These are phyloP conservation scores for Boletus vinaceobasis DNA, from an alignment of 768 basidiomycete species.

Conservation along the genomic window DNA sequence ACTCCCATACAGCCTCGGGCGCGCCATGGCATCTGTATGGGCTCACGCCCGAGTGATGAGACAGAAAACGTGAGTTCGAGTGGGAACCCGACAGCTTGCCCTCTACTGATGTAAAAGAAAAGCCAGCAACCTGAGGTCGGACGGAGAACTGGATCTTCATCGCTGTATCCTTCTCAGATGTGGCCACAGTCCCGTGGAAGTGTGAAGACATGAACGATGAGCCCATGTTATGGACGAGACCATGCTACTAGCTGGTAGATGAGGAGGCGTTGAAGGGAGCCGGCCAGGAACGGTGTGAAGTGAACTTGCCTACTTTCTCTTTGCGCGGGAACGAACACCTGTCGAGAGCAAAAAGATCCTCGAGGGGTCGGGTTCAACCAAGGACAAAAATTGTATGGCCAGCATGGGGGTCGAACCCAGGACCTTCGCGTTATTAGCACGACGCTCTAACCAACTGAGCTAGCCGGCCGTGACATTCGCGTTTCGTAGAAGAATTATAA, in stretches of 20 bases:
- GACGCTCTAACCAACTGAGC: constrained; percentile 94
- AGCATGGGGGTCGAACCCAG: constrained; percentile 21
- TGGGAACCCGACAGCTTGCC: background rate
- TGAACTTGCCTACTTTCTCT: background rate
- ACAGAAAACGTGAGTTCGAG: background rate
- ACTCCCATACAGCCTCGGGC: too few relatives aligned
- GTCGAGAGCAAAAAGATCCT: too few relatives aligned
- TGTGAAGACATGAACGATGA: background rate
- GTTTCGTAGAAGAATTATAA: too few relatives aligned
- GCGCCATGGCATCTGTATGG: too few relatives aligned
- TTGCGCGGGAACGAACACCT: background rate
- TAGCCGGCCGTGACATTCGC: constrained; percentile 57
- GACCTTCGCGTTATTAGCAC: constrained; percentile 51
- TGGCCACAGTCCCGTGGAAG: background rate
- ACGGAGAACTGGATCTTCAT: background rate
- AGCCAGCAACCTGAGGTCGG: background rate
- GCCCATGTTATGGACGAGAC: background rate
- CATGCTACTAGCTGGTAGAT: background rate
- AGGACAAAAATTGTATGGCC: constrained; percentile 7
- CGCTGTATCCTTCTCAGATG: background rate
- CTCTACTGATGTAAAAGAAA: background rate
- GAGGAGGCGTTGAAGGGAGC: too few relatives aligned
- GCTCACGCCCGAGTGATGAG: too few relatives aligned
- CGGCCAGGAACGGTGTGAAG: background rate
- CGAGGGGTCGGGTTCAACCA: too few relatives aligned